Conservation (phyloP, 768 basidiomycete genomes). For the Naematelia encephala region DNA sequence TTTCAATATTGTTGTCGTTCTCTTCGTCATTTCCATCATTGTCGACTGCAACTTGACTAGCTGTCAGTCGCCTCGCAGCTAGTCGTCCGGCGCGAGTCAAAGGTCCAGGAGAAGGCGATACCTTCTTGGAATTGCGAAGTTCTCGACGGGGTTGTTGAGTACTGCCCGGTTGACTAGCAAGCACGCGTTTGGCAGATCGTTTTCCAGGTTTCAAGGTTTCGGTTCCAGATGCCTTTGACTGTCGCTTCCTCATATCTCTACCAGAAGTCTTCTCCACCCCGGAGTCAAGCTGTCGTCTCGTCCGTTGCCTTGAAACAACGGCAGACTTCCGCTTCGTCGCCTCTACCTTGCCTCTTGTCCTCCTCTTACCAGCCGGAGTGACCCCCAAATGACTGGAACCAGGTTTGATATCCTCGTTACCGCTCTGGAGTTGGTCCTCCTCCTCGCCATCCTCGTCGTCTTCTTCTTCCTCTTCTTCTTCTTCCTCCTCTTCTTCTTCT, state of each 20-base stretch:
- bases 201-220: too few species aligned
- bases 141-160: too few species aligned
- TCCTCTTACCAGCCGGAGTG: background rate
- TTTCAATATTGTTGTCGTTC: background rate
- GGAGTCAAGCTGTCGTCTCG: too few species aligned
- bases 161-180: too few species aligned
- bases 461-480: too few species aligned
- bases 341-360: background rate
- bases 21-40: constrained; percentile 5
- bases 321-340: too few species aligned
- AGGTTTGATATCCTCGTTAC: background rate
- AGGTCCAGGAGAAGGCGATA: background rate
- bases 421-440: background rate
- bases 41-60: background rate
- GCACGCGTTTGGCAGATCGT: too few species aligned
- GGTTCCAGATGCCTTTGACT: too few species aligned
- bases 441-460: constrained; percentile 4
- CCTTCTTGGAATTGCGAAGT: too few species aligned
- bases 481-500: constrained; percentile 4
- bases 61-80: background rate
- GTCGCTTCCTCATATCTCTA: too few species aligned
- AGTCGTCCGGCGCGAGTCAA: background rate
- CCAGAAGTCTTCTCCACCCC: too few species aligned
- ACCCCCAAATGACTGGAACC: background rate
- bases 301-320: too few species aligned